Evolutionary conservation across 495 filamentous ascomycete species (phyloP), one percentile per base, ranked within the genome.

Genomic region (Aspergillus bertholletiae): DNA sequence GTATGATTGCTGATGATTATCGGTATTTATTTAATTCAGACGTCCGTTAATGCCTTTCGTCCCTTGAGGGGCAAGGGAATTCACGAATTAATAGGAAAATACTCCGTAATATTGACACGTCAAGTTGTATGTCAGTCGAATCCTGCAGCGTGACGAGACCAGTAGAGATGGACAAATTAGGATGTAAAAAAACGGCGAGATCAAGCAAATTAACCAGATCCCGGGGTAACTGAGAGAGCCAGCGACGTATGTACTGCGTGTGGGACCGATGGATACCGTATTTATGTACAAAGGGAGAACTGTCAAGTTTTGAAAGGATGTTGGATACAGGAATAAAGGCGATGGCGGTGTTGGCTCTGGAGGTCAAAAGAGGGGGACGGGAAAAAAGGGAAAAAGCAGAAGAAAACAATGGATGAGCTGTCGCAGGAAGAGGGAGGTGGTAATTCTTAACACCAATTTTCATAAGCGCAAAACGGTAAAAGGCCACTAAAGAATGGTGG

Each of bases 201-300:
- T 40, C 17, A 2, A 17, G 18, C n/a, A 40, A 40, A 40, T 40
- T 40, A 40, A 40, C 20, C 21, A 23, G 32, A 51, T 32, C 9
- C 13, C 30, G 8, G 30, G 8, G 23, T 23, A 51, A 24, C 15
- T 21, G n/a, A 51, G 5, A 21, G 13, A 34, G 18, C 15, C 28
- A 35, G 34, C 32, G 18, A 22, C n/a, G 23, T 51, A 51, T 51
- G 48, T 40, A 51, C 48, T 51, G 34, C 24, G 32, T 40, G 48
- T 40, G 34, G 49, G 35, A 28, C 30, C 28, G 47, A 23, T 18
- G 21, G 28, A 51, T 32, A 32, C 30, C 9, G 18, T 49, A 49
- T 39, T 35, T 51, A 51, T 41, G 49, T 41, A 26, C 35, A 40
- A 22, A 39, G 48, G 13, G 20, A 23, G 22, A 49, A n/a, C 7